These are phyloP conservation scores for Geranomyces michiganensis DNA, from an alignment of 192 early-diverging fungal species.

Conservation along the genomic window DNA sequence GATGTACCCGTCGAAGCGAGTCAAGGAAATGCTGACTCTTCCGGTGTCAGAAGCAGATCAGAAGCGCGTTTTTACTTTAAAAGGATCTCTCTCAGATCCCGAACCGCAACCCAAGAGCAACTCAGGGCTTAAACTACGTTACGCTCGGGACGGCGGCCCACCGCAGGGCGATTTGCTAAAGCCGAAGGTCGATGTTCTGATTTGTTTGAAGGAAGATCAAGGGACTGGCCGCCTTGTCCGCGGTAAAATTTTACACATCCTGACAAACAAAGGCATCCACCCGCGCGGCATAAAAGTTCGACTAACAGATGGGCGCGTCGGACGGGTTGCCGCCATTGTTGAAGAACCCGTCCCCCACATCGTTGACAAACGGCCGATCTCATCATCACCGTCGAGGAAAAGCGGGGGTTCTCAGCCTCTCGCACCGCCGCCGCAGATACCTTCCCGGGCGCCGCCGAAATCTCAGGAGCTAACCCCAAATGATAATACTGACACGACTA, in stretches of 20 bases:
- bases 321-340: conserved; percentile 41
- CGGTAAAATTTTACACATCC: conserved; percentile 40
- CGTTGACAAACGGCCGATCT: too few species aligned
- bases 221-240: conserved; percentile 36
- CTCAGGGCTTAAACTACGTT: neutral
- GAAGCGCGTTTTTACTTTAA: neutral
- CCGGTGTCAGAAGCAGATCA: neutral
- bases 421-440: neutral
- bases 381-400: neutral
- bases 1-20: neutral
- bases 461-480: neutral
- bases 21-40: conserved; percentile 1
- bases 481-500: neutral
- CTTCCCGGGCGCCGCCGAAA: neutral
- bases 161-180: conserved; percentile 11
- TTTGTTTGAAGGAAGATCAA: conserved; percentile 48
- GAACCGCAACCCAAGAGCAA: neutral
- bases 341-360: neutral
- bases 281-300: conserved; percentile 50
- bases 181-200: conserved; percentile 31
- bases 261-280: conserved; percentile 42
- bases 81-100: neutral
- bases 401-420: neutral
- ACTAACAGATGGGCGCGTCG: conserved; percentile 41
- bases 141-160: neutral